Base-by-base conservation (phyloP, 202 grass and related monocot genomes). In the Schoenoplectus triqueter region DNA sequence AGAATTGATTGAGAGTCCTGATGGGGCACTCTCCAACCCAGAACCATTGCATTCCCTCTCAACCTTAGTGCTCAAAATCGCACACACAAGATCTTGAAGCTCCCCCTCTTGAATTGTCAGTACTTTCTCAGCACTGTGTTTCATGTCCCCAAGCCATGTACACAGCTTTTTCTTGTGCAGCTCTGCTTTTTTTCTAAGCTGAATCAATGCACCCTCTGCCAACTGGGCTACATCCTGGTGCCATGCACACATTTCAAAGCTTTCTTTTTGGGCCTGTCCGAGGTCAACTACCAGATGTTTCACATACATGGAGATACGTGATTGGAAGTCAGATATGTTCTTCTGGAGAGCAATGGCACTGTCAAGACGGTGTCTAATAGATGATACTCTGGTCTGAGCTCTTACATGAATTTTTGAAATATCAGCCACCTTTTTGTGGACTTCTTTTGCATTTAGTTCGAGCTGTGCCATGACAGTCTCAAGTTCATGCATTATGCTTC, bases 241-340 rank as follows among this genome's bases (percentile, higher is more conserved):
- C 51, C 8, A 31, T 20, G 6, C 14, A 40, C 2, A 6, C 49
- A 76, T 76, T 50, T 76, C 72, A 55, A 49, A 76, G 50, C 72
- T 76, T 49, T 76, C 72, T 76, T 56, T 76, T 20, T 76, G 72
- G 72, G 50, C 72, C 72, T 49, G 72, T 50, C 3, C 50, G 55
- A 76, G 72, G 10, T 76, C 72, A 31, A 76, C 4, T 55, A 78
- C 52, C 14, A 78, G 74, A 14, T 78, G 74, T 44, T 78, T 78
- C 13, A 18, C 74, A 10, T 61, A 78, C 54, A 78, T 78, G 74
- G 74, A 78, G 52, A 78, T n/a, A 17, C 6, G 54, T 78, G 74
- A 78, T 42, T 78, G 74, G 74, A 78, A 39, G 5, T 76, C 72
- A 31, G 72, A 55, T 50, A 76, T 76, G 19, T 6, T 15, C 51